Evolutionary conservation across 148 eudicot genomes (phyloP).

Genomic region (Heliamphora exappendiculata): DNA sequence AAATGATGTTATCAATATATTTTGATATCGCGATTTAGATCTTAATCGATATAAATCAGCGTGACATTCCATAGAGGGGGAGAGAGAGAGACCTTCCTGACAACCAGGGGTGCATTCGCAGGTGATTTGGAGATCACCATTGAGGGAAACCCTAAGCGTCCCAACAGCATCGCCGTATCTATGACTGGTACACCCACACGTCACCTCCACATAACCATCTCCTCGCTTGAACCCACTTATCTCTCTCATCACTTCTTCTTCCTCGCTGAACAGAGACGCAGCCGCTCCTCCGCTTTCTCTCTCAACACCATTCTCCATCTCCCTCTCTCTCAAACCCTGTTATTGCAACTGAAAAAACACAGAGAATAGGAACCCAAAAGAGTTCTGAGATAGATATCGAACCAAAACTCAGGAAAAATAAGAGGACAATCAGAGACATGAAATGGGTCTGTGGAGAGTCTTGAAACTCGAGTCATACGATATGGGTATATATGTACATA

Average conservation of each 20-base stretch:
- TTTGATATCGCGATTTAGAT: too few species aligned
- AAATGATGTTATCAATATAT: too few species aligned
- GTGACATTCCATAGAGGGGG: too few species aligned
- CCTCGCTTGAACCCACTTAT: conserved; percentile 24
- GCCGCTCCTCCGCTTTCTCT: conserved; percentile 17
- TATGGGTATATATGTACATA: too few species aligned
- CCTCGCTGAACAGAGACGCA: conserved; percentile 31
- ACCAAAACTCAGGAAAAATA: not conserved
- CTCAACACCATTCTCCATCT: conserved; percentile 17
- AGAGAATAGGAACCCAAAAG: too few species aligned
- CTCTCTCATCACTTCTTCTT: conserved; percentile 11
- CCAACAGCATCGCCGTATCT: conserved; percentile 71
- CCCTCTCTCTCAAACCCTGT: not conserved
- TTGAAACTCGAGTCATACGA: conserved; percentile 2
- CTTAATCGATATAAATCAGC: too few species aligned
- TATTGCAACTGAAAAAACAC: not conserved
- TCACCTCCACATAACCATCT: conserved; percentile 40
- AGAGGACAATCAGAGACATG: not conserved
- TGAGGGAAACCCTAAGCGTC: conserved; percentile 52
- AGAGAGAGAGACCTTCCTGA: conserved; percentile 42
- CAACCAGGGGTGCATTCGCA: conserved; percentile 74
- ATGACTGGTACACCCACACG: conserved; percentile 67
- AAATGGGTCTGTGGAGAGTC: conserved; percentile 13
- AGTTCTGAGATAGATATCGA: too few species aligned
- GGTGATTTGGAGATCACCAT: conserved; percentile 51